These are phyloP conservation scores for Arthrobotrys musiformis DNA, from an alignment of 2,329 filamentous ascomycete genomes.

Conservation along the genomic window DNA sequence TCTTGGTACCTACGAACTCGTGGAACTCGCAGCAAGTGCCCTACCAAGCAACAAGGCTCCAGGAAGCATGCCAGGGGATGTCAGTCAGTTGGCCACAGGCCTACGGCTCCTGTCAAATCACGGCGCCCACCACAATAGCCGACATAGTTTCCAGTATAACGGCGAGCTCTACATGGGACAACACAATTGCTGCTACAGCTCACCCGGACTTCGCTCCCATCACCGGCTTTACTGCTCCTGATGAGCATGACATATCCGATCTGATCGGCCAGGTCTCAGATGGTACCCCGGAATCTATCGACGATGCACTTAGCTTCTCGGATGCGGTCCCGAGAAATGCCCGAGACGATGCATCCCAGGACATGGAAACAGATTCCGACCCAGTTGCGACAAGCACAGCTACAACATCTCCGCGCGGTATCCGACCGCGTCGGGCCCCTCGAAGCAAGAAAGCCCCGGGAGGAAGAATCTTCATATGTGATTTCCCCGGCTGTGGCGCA, in stretches of 20 bases:
- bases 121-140: background rate
- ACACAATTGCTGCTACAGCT: background rate
- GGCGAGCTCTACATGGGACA: background rate
- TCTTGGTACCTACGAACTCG: slow-evolving; percentile 1
- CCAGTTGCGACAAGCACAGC: background rate
- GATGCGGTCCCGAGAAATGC: background rate
- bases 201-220: slow-evolving; percentile 4
- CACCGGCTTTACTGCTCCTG: background rate
- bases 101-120: background rate
- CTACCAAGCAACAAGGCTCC: background rate
- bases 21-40: slow-evolving; percentile 1
- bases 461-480: slow-evolving; percentile 46
- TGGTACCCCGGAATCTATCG: background rate
- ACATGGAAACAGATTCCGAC: slow-evolving; percentile 31
- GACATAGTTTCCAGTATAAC: background rate
- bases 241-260: background rate
- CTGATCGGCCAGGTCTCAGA: background rate
- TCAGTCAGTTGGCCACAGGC: slow-evolving; percentile 5
- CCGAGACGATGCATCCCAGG: background rate
- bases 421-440: slow-evolving; percentile 25
- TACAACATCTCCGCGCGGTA: background rate
- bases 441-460: slow-evolving; percentile 25
- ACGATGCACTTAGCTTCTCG: background rate
- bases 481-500: slow-evolving; percentile 42
- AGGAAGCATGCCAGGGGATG: slow-evolving; percentile 10